Conservation (phyloP, 305 asterid species). For the Solanum hybrid region DNA sequence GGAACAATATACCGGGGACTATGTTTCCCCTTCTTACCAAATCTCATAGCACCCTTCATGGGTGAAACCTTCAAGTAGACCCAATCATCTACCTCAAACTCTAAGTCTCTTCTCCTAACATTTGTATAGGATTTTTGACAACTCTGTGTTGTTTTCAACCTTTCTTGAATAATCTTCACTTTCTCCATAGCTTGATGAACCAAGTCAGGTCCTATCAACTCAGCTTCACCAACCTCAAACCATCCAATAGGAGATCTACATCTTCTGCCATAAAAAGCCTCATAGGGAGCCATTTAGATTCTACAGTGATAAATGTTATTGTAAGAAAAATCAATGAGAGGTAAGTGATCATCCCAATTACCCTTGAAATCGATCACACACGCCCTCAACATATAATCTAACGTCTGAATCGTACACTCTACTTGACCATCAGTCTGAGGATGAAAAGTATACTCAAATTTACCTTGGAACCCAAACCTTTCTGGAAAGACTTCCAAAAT, state of each 20-base stretch:
- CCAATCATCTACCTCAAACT: neutral
- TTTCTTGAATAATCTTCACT: no score
- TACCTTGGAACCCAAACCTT: neutral
- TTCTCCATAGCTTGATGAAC: no score
- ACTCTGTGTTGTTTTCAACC: no score
- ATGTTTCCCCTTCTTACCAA: neutral
- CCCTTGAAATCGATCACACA: neutral
- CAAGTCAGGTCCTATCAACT: no score
- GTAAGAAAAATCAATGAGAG: neutral
- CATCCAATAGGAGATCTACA: no score
- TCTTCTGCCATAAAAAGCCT: no score
- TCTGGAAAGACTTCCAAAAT: neutral
- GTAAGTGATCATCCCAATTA: neutral
- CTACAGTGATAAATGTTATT: neutral
- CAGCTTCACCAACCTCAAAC: neutral
- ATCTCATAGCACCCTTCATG: neutral
- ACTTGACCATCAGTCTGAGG: neutral
- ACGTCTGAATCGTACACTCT: no score
- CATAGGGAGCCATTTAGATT: neutral
- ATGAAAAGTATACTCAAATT: neutral
- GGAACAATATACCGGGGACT: neutral
- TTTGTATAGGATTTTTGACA: no score
- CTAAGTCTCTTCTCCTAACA: no score
- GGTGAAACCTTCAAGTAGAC: neutral
- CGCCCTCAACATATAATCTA: neutral